Evolutionary conservation across 805 yeast genomes (phyloP).

Genomic region (Saccharomycopsis sp.): DNA sequence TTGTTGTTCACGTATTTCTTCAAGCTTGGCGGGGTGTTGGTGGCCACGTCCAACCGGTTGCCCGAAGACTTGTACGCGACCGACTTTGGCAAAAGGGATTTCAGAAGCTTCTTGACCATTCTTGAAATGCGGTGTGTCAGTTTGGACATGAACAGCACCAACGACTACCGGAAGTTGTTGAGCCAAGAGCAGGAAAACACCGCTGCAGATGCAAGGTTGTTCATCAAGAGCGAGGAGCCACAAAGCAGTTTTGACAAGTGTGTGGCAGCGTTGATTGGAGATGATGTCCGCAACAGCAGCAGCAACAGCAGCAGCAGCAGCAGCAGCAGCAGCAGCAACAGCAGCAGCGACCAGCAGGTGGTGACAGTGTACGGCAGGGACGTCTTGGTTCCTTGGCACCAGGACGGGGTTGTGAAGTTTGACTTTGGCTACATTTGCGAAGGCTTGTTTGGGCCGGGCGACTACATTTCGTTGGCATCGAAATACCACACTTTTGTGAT

Average conservation of each 20-base stretch:
- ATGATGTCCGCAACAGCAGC: no score
- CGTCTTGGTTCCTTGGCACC: constrained; percentile 37
- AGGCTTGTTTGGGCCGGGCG: constrained; percentile 54
- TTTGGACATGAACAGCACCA: constrained; percentile 49
- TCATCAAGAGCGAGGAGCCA: constrained; percentile 20
- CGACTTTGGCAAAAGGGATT: constrained; percentile 50
- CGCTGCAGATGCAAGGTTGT: not conserved
- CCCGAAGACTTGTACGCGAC: constrained; percentile 67
- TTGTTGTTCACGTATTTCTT: constrained; percentile 59
- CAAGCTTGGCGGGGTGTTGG: constrained; percentile 64
- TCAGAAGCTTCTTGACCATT: constrained; percentile 47
- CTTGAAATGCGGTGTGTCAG: constrained; percentile 51
- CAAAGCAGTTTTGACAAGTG: constrained; percentile 18
- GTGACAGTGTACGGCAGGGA: constrained; percentile 50
- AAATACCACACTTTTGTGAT: constrained; percentile 47
- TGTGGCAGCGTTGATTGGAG: not conserved
- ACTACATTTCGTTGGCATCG: constrained; percentile 60
- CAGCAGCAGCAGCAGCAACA: no score
- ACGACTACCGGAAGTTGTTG: constrained; percentile 43
- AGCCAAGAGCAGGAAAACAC: constrained; percentile 17
- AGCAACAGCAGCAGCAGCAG: no score
- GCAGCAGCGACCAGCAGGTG: constrained; percentile 21
- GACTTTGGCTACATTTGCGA: constrained; percentile 47
- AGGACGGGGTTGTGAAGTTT: constrained; percentile 37
- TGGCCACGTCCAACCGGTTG: constrained; percentile 63